Evolutionary conservation across 177 flowering plant genomes (phyloP).

Genomic region (Vitis hybrid): DNA sequence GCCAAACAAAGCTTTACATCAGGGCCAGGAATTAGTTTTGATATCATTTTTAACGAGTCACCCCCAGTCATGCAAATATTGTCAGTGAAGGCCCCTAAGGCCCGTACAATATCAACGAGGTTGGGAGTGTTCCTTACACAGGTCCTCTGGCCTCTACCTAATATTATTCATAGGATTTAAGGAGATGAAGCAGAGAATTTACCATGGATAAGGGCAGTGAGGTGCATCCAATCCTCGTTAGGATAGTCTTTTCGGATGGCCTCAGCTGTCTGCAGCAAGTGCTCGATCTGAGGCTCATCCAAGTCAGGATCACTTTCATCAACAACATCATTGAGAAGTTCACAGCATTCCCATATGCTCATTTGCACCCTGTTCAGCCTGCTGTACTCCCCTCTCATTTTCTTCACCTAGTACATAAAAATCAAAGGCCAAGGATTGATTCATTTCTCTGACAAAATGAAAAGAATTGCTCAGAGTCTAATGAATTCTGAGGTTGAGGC

Average conservation of each 20-base stretch:
- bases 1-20: too few relatives aligned
- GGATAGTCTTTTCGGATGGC: conserved; percentile 62
- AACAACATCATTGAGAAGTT: conserved; percentile 55
- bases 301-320: conserved; percentile 72
- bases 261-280: conserved; percentile 66
- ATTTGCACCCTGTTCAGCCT: conserved; percentile 50
- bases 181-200: neutral
- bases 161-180: neutral
- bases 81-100: too few relatives aligned
- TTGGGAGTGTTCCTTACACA: too few relatives aligned
- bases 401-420: conserved; percentile 39
- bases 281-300: conserved; percentile 72
- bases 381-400: conserved; percentile 55
- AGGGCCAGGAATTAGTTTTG: too few relatives aligned
- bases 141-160: too few relatives aligned
- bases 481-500: neutral
- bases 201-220: conserved; percentile 67
- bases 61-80: too few relatives aligned
- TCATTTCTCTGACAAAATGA: neutral
- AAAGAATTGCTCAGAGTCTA: neutral
- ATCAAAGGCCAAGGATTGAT: neutral
- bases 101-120: too few relatives aligned
- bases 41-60: too few relatives aligned
- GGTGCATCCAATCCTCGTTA: conserved; percentile 60
- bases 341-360: conserved; percentile 82